Evolutionary conservation across 257 asterid genomes (phyloP).

Genomic region (Solanum gracilifrons): DNA sequence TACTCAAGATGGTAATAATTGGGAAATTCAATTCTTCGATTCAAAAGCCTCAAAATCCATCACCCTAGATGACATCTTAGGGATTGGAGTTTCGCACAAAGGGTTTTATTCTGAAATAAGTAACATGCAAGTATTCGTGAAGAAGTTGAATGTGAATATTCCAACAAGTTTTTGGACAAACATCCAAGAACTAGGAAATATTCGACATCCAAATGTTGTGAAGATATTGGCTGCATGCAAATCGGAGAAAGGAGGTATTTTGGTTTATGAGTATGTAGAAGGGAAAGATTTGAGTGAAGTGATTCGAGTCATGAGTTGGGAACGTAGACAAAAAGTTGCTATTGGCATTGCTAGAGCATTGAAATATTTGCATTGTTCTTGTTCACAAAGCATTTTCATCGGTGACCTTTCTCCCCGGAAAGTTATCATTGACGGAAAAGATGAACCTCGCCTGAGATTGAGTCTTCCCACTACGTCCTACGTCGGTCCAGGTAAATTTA

Average conservation of each 20-base stretch:
- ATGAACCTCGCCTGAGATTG: constrained; percentile 40
- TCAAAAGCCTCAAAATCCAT: constrained; percentile 23
- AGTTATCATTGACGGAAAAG: constrained; percentile 40
- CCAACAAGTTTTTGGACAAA: constrained; percentile 17
- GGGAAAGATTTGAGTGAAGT: constrained; percentile 49
- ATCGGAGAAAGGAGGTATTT: constrained; percentile 42
- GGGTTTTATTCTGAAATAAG: background rate
- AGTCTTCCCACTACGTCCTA: constrained; percentile 30
- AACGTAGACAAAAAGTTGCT: constrained; percentile 46
- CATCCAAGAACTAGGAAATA: constrained; percentile 20
- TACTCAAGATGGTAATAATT: constrained; percentile 28
- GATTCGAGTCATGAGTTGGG: constrained; percentile 36
- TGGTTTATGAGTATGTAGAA: constrained; percentile 51
- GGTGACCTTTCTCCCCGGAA: constrained; percentile 38
- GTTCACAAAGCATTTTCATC: constrained; percentile 31
- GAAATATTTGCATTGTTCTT: constrained; percentile 37
- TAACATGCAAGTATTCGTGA: constrained; percentile 23
- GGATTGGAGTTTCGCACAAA: background rate
- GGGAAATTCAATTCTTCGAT: constrained; percentile 48
- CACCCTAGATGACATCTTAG: constrained; percentile 32
- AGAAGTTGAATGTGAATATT: constrained; percentile 5
- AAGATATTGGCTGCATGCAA: constrained; percentile 49
- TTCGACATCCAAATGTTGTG: constrained; percentile 52
- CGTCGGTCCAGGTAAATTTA: constrained; percentile 48
- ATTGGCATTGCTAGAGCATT: constrained; percentile 52